Conservation (phyloP, 192 early-diverging fungal species). For the Coemansia sp. region DNA sequence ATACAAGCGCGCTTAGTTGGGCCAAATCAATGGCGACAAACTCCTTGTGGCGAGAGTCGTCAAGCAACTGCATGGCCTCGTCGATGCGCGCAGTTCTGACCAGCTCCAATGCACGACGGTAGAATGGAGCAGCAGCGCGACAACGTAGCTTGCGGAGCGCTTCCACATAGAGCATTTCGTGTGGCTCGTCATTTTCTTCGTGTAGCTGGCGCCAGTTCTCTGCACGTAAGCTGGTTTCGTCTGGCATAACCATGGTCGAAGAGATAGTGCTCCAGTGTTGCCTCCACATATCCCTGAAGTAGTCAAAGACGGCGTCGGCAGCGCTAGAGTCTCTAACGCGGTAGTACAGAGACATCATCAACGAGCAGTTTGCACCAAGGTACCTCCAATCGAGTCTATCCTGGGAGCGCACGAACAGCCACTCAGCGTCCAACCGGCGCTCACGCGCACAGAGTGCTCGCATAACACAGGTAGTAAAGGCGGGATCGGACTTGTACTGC, state of each 20-base stretch:
- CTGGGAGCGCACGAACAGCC: slow-evolving; percentile 13
- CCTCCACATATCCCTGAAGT: slow-evolving; percentile 15
- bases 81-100: slow-evolving; percentile 7
- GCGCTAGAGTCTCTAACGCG: slow-evolving; percentile 10
- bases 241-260: slow-evolving; percentile 22
- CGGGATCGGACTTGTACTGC: not conserved
- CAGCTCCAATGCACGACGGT: slow-evolving; percentile 25
- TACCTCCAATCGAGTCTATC: slow-evolving; percentile 6
- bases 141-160: slow-evolving; percentile 19
- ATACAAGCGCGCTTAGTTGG: slow-evolving; percentile 26
- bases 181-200: slow-evolving; percentile 6
- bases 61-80: slow-evolving; percentile 17
- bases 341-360: slow-evolving; percentile 49
- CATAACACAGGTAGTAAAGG: slow-evolving; percentile 13
- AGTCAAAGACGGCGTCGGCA: slow-evolving; percentile 23
- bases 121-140: slow-evolving; percentile 32
- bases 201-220: slow-evolving; percentile 35
- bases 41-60: slow-evolving; percentile 13
- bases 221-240: slow-evolving; percentile 20
- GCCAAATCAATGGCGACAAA: slow-evolving; percentile 7
- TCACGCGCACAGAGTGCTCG: slow-evolving; percentile 26
- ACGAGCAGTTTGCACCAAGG: slow-evolving; percentile 15
- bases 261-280: slow-evolving; percentile 14
- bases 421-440: slow-evolving; percentile 27
- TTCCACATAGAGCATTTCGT: not conserved